phyloP scores from a whole-genome alignment of 768 basidiomycete species.

The Coprinopsis cinerea region DNA sequence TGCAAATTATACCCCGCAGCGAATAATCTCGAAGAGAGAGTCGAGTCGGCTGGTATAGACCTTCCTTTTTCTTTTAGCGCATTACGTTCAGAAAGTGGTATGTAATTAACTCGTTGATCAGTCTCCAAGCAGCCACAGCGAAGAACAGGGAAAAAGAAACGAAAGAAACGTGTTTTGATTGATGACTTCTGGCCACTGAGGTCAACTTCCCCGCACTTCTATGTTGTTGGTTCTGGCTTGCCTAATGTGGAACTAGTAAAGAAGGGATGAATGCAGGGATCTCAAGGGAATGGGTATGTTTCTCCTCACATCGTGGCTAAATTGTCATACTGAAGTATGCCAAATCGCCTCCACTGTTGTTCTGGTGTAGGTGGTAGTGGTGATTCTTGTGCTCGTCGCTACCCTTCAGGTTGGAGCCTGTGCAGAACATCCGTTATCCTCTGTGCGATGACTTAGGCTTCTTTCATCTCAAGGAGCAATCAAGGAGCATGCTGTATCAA shows the following conservation, averaged over 20 bases:
- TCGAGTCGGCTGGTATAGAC: not conserved
- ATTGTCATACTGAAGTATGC: too few relatives aligned
- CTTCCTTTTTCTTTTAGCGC: not conserved
- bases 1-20: not conserved
- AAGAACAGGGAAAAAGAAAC: not conserved
- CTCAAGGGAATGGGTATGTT: too few relatives aligned
- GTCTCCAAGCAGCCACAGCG: not conserved
- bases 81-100: too few relatives aligned
- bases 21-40: not conserved
- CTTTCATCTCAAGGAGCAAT: not conserved
- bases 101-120: not conserved
- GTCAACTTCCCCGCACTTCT: not conserved
- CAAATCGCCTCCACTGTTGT: too few relatives aligned
- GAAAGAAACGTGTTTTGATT: constrained; percentile 4
- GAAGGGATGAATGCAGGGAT: too few relatives aligned
- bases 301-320: too few relatives aligned
- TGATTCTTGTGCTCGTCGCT: too few relatives aligned
- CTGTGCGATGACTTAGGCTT: not conserved
- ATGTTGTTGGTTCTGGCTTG: not conserved
- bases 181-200: not conserved
- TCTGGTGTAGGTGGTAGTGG: too few relatives aligned
- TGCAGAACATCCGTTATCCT: too few relatives aligned
- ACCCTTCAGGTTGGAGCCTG: too few relatives aligned
- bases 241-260: not conserved
- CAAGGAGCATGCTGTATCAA: too few relatives aligned